Evolutionary conservation across 2,329 filamentous ascomycete genomes (phyloP), one percentile per base, ranked within the genome.

Genomic region (Aspergillus calidoustus): DNA sequence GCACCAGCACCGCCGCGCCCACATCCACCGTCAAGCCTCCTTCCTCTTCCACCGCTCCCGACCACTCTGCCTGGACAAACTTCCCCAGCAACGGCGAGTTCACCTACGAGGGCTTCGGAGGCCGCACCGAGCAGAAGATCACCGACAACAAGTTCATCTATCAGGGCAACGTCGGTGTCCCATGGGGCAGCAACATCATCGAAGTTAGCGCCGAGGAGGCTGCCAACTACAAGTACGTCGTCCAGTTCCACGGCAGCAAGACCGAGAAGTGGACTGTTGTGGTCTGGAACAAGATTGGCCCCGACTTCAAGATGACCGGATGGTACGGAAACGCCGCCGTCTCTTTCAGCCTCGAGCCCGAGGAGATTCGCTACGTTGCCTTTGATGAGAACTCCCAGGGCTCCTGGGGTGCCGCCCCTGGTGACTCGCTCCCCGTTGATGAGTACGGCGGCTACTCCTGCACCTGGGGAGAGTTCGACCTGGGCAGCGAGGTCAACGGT

Each of bases 141-240:
- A 70, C 67, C 15, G 55, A 48, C 47, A 57, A 57, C 48, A 56
- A 61, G 3, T 64, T 71, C 31, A 61, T 65, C 44, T 79, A 77
- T 61, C 53, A 57, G 5, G 77, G 77, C 19, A 79, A 79, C 58
- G 67, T 76, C 13, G 77, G 77, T 31, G 66, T 51, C n/a, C 77
- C 77, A 2, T 77, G 75, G 70, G 76, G 78, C 49, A 76, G 74
- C 72, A 77, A 79, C 68, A 76, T 78, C 58, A 74, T 79, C 56
- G 62, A 72, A 48, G 71, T 80, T 53, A 66, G 70, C 59, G 65
- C 72, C 28, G 54, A 60, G 28, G 62, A 72, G 3, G 74, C 74
- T 7, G 58, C 63, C n/a, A 47, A 57, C 0, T 78, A 77, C 71
- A 74, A 78, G 54, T 78, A 79, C 62, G 76, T 78, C 8, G 71